Base-by-base conservation (phyloP, 176 grass and related monocot species). In the Ensete ventricosum region DNA sequence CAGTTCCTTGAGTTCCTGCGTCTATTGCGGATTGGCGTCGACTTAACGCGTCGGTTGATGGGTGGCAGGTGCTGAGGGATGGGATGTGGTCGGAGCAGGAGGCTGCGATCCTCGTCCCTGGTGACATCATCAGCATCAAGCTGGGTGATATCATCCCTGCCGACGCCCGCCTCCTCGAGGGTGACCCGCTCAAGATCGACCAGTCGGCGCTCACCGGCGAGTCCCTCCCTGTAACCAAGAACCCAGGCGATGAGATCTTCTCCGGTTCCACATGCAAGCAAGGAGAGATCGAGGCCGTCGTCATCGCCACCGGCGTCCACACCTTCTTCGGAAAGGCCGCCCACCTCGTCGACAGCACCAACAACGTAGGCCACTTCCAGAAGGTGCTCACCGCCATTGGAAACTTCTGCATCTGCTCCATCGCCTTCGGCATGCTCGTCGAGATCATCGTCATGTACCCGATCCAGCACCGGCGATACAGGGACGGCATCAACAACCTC, bases 51-150 rank as follows among this genome's bases (percentile, higher is more conserved):
- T 9, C 24, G 9, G 55, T 26, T 51, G 27, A 62, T 53, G 52
- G n/a, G 13, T 21, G 5, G 5, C 63, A 84, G 88, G 76, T 96
- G n/a, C 79, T 96, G 11, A 55, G 93, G 12, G 93, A 96, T 62
- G 83, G 87, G 14, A 67, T 62, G 52, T 96, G 93, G 93, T 76
- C 84, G 54, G 93, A 96, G 85, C 81, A 86, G 70, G 93, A 96
- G 12, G 89, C 93, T 14, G 52, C 93, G 0, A 96, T 96, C 74
- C 78, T 92, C 0, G 93, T 96, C 0, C 93, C 89, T 2, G 93
- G 93, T 0, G 89, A 96, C 81, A 96, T 96, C 81, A 92, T 92
- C 81, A 96, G 87, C 72, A 82, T 96, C 89, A 96, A 96, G 89
- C 90, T 96, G 34, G 93, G 93, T 3, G 93, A 96, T 75, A 96